Conservation (phyloP, 371 early-diverging fungal species). For the Chytridium lagenaria region DNA sequence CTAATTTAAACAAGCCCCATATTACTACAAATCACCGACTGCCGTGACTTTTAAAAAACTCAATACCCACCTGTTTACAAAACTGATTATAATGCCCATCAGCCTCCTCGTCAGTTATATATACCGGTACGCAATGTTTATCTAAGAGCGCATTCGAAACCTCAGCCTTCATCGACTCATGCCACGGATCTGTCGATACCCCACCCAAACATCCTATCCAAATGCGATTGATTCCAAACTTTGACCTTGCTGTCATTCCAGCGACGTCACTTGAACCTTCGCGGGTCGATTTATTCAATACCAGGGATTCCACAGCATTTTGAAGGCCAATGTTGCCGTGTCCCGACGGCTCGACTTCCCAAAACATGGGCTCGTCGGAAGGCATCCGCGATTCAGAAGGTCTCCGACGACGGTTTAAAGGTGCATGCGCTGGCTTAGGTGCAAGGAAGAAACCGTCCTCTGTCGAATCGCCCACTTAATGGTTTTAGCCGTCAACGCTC, state of each 20-base stretch:
- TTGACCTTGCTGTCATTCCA: neutral
- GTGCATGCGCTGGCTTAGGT: slow-evolving; percentile 18
- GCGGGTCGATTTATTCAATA: slow-evolving; percentile 8
- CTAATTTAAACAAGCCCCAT: no score
- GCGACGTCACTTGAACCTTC: no score
- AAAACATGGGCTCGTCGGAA: slow-evolving; percentile 37
- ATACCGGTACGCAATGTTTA: slow-evolving; percentile 57
- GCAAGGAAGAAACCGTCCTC: slow-evolving; percentile 24
- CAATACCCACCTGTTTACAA: slow-evolving; percentile 58
- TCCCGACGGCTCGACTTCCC: slow-evolving; percentile 66
- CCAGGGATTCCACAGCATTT: slow-evolving; percentile 79
- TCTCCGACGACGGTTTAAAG: slow-evolving; percentile 49
- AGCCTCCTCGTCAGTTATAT: slow-evolving; percentile 60
- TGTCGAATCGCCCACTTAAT: slow-evolving; percentile 28
- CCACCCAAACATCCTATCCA: slow-evolving; percentile 81
- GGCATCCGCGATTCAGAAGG: slow-evolving; percentile 23
- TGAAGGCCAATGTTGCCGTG: slow-evolving; percentile 90
- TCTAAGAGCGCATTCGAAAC: slow-evolving; percentile 6
- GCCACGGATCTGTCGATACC: slow-evolving; percentile 70
- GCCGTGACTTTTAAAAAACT: no score
- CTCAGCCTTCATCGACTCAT: slow-evolving; percentile 63
- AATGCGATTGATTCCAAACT: slow-evolving; percentile 43
- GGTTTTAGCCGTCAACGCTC: neutral
- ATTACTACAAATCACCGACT: no score
- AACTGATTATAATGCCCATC: slow-evolving; percentile 63